Base-by-base conservation (phyloP, 306 rosid species). In the Pachyrhizus erosus region DNA sequence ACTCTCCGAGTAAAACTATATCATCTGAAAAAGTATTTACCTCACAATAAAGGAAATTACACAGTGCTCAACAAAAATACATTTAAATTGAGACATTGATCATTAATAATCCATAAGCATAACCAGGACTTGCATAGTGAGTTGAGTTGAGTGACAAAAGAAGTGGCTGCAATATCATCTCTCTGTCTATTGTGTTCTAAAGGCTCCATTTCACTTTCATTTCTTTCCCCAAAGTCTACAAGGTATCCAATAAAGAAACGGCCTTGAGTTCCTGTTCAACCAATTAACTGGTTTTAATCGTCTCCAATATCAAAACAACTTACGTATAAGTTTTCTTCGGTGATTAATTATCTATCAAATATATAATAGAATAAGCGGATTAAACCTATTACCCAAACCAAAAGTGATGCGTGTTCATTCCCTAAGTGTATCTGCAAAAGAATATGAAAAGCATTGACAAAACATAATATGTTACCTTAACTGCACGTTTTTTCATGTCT, bases 401-500 rank as follows among this genome's bases (percentile, higher is more conserved):
- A 61, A 70, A 12, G 39, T 13, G 24, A 13, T 13, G 15, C 3
- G 34, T 11, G 39, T 20, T 81, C 26, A 69, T 34, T 70, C 61
- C 39, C 43, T n/a, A 62, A 67, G 31, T 66, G 29, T 33, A 60
- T 48, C n/a, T 1, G 49, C 61, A 78, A 31, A 74, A 52, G 48
- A 11, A 40, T 24, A 75, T 29, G 37, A 33, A 71, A 70, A 79
- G 75, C 84, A 78, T 18, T 3, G 55, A 65, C 48, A 78, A 17
- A 40, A 21, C 64, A 72, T 69, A 72, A 83, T 34, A 1, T 0
- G 71, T 64, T 87, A 95, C 99, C 99, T 87, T 89, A 78, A 87
- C 46, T 9, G 99, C 98, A n/a, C 99, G 92, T 66, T 87, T 90
- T 52, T 81, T 73, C 13, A 84, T 66, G 86, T 93, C 98, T 79